These are phyloP conservation scores for Psilocybe cubensis DNA, from an alignment of 768 basidiomycete genomes.

Conservation along the genomic window DNA sequence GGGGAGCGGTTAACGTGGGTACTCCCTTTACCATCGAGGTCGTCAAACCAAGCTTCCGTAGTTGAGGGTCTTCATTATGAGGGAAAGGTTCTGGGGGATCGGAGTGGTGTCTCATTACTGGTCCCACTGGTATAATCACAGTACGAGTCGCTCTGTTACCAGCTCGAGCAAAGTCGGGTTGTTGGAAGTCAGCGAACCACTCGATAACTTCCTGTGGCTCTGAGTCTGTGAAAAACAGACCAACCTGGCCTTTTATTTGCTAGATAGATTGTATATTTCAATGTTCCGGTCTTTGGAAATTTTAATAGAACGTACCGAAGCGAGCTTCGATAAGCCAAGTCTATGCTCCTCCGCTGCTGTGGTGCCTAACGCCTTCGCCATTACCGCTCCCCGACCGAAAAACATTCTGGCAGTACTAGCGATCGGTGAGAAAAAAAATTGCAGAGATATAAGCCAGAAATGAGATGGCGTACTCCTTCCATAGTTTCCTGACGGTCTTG, in stretches of 20 bases:
- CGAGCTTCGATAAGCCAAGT: conserved; percentile 76
- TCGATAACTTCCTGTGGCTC: conserved; percentile 89
- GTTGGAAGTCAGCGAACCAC: conserved; percentile 92
- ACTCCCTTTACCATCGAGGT: conserved; percentile 89
- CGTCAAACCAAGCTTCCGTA: conserved; percentile 87
- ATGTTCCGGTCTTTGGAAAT: conserved; percentile 1
- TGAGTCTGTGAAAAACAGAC: conserved; percentile 89
- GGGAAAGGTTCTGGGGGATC: conserved; percentile 90
- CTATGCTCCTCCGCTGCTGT: conserved; percentile 87
- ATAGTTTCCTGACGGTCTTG: conserved; percentile 90
- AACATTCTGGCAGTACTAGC: conserved; percentile 86
- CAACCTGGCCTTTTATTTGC: conserved; percentile 95
- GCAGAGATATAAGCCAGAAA: not conserved
- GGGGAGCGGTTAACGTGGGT: conserved; percentile 79
- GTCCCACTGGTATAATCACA: conserved; percentile 79
- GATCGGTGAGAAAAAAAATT: not conserved
- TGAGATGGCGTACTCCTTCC: conserved; percentile 77
- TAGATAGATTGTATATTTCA: conserved; percentile 32
- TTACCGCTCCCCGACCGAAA: conserved; percentile 85
- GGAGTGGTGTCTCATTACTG: conserved; percentile 80
- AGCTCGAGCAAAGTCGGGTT: conserved; percentile 89
- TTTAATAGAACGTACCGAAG: conserved; percentile 53
- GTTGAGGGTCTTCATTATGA: conserved; percentile 96
- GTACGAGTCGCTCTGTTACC: conserved; percentile 81
- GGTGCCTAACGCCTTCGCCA: conserved; percentile 94